These are phyloP conservation scores for Jackrogersella minutella DNA, from an alignment of 495 filamentous ascomycete genomes.

Conservation along the genomic window DNA sequence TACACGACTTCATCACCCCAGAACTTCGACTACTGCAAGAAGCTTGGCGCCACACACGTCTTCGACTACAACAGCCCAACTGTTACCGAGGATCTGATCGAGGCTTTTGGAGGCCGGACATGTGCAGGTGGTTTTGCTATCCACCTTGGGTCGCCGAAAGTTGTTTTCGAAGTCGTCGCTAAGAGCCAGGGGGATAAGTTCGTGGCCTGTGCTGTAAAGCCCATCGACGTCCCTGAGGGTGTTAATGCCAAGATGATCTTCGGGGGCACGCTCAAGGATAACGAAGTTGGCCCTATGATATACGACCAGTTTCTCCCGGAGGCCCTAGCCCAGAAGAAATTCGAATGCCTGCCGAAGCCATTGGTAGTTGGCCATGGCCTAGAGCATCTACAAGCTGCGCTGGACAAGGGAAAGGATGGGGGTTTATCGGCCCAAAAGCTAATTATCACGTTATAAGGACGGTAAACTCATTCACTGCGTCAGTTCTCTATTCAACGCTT, in stretches of 20 bases:
- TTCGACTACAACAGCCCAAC: slow-evolving; percentile 65
- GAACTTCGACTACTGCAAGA: slow-evolving; percentile 63
- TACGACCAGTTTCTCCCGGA: slow-evolving; percentile 30
- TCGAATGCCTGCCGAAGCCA: slow-evolving; percentile 31
- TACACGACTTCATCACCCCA: slow-evolving; percentile 61
- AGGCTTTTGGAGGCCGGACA: slow-evolving; percentile 39
- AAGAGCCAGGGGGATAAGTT: slow-evolving; percentile 36
- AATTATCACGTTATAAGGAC: slow-evolving; percentile 31
- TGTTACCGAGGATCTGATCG: slow-evolving; percentile 46
- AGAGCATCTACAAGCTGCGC: slow-evolving; percentile 34
- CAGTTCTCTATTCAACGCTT: neutral
- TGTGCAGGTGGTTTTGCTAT: slow-evolving; percentile 31
- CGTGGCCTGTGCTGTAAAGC: slow-evolving; percentile 39
- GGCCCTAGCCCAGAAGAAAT: slow-evolving; percentile 32
- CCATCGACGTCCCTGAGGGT: slow-evolving; percentile 27
- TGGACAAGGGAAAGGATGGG: slow-evolving; percentile 30
- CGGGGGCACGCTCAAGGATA: slow-evolving; percentile 29
- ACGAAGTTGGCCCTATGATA: slow-evolving; percentile 37
- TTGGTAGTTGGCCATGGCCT: slow-evolving; percentile 37
- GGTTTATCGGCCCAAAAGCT: slow-evolving; percentile 37
- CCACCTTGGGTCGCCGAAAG: slow-evolving; percentile 4
- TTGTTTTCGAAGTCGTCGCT: slow-evolving; percentile 28
- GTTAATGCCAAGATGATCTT: slow-evolving; percentile 41
- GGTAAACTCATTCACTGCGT: neutral
- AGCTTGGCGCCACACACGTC: slow-evolving; percentile 61